A percentile compares a stretch with the other conserved stretches of the same genome.
These are phyloP conservation scores for Biscutella auriculata DNA, from an alignment of 441 rosid species.

Conservation along the genomic window DNA sequence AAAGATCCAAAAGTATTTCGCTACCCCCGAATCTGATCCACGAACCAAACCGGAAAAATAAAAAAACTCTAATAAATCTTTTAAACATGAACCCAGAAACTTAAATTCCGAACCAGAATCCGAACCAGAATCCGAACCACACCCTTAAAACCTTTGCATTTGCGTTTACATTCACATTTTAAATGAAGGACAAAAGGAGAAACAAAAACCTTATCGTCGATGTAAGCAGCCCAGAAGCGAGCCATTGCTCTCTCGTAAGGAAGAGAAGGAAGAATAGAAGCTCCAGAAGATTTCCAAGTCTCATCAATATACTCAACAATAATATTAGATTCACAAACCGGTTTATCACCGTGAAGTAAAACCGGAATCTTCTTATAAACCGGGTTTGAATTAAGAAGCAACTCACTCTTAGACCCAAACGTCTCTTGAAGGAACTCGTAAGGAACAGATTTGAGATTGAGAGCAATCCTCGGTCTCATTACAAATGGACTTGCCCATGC, in stretches of 20 bases:
- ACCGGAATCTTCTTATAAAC: conserved; percentile 71
- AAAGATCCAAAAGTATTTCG: too few relatives aligned
- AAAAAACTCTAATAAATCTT: too few relatives aligned
- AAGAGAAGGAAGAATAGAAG: conserved; percentile 46
- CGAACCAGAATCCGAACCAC: too few relatives aligned
- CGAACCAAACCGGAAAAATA: too few relatives aligned
- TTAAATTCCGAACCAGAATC: too few relatives aligned
- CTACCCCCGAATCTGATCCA: too few relatives aligned
- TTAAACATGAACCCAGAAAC: too few relatives aligned
- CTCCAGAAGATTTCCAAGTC: conserved; percentile 38
- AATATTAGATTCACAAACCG: conserved; percentile 56
- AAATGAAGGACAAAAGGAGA: not conserved
- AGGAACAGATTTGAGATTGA: conserved; percentile 46
- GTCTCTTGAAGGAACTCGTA: conserved; percentile 49
- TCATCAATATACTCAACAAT: conserved; percentile 67
- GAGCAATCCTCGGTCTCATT: conserved; percentile 55
- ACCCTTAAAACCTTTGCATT: too few relatives aligned
- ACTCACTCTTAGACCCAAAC: conserved; percentile 36
- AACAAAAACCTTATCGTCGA: conserved; percentile 48
- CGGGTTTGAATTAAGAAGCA: conserved; percentile 62
- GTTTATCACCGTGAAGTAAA: conserved; percentile 45
- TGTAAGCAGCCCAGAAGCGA: conserved; percentile 51
- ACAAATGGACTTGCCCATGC: conserved; percentile 66
- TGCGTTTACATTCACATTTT: not conserved
- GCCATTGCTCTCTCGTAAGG: conserved; percentile 43